A percentile compares a stretch with the other conserved stretches of the same genome.
Conservation (phyloP, 257 asterid species). For the Gynochthodes officinalis region DNA sequence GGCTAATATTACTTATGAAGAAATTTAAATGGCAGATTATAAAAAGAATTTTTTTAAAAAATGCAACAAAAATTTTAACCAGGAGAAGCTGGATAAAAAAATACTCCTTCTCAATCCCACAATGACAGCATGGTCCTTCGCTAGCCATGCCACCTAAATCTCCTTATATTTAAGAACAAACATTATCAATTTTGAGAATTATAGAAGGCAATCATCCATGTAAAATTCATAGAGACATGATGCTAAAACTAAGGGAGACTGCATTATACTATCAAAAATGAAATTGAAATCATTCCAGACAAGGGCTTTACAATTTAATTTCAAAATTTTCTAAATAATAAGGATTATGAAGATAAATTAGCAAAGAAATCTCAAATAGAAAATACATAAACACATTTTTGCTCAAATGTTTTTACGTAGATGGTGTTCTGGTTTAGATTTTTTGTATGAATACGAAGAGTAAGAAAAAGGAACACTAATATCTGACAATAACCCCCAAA, state of each 20-base stretch:
- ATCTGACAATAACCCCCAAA: background rate
- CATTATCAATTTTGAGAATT: background rate
- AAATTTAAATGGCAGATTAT: background rate
- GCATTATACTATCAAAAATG: background rate
- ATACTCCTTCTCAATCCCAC: constrained; percentile 21
- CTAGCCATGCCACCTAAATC: constrained; percentile 16
- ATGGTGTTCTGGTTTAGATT: background rate
- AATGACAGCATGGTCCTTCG: constrained; percentile 28
- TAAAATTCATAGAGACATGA: no score
- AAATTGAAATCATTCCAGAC: no score
- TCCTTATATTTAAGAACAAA: background rate
- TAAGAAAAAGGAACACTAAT: no score
- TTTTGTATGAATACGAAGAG: no score
- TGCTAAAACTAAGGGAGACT: background rate
- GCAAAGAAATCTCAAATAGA: background rate
- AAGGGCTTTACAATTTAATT: no score
- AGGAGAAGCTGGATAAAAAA: background rate
- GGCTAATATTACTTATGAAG: no score
- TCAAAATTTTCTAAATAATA: no score
- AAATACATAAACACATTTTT: background rate
- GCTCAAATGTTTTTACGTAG: background rate
- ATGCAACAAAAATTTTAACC: background rate
- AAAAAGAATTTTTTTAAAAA: no score
- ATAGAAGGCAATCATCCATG: background rate
- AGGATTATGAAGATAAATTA: no score